Conservation (phyloP, 371 early-diverging fungal genomes). For the Mortierella sp. region DNA sequence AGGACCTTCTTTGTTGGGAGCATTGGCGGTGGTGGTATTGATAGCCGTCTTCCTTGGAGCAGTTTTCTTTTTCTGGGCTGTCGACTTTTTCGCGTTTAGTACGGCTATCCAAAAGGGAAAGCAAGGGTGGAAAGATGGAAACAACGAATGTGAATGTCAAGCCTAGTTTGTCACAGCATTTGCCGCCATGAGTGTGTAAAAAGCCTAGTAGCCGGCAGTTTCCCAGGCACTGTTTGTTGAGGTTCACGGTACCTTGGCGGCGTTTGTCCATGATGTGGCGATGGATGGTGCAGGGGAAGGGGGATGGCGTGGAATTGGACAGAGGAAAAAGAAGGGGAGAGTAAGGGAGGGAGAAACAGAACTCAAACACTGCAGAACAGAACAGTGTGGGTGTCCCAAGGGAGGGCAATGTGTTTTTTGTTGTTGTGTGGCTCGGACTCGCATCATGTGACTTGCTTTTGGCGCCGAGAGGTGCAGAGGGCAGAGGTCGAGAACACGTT, state of each 20-base stretch:
- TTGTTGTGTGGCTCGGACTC: not conserved
- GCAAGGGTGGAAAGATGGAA: not conserved
- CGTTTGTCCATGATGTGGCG: conserved; percentile 42
- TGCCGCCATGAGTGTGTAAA: not conserved
- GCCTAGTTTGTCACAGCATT: not conserved
- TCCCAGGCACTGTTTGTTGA: not conserved
- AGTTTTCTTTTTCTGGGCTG: conserved; percentile 45
- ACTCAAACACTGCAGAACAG: not conserved
- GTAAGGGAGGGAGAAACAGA: not conserved
- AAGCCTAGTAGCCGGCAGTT: not conserved
- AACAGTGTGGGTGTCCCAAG: no score
- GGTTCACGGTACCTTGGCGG: conserved; percentile 39
- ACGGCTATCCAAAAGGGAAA: conserved; percentile 30
- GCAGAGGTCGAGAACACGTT: not conserved
- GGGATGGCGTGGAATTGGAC: not conserved
- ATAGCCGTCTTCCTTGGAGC: conserved; percentile 23
- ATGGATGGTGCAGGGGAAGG: not conserved
- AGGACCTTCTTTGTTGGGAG: conserved; percentile 1
- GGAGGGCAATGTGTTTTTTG: not conserved
- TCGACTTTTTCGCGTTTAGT: conserved; percentile 48
- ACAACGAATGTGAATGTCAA: not conserved
- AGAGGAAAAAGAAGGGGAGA: not conserved
- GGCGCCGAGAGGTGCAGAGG: not conserved
- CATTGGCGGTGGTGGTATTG: not conserved
- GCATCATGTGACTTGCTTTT: not conserved